Base-by-base conservation (phyloP, 352 stramenopile species). In the Thraustochytrium sp. region DNA sequence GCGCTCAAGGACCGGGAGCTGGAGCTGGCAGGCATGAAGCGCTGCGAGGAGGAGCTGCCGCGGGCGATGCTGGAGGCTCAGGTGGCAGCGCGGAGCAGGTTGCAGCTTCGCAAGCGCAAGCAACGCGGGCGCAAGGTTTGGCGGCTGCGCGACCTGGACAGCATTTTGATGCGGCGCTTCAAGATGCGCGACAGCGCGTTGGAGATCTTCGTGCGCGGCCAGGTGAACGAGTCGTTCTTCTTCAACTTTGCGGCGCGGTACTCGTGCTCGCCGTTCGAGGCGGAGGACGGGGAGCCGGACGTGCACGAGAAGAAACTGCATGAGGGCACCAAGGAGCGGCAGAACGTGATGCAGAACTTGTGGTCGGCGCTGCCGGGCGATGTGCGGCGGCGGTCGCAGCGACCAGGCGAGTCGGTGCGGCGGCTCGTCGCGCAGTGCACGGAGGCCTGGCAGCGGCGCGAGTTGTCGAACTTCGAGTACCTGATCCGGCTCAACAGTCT, bases 401-500 rank as follows among this genome's bases (percentile, higher is more conserved):
- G 68, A 37, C 46, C 68, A 26, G 53, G 53, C 21, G 68, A 80
- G 44, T 44, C 68, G 34, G 53, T 34, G 23, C 42, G 44, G 21
- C 36, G 48, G 23, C 38, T 80, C 13, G 68, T 80, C 44, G 44
- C 23, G 9, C 46, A 26, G 23, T 80, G 63, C 44, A 80, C 68
- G 37, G 31, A 63, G 31, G n/a, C 11, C 8, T 97, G 93, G 92
- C 82, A 80, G 1, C 88, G 89, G 80, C 85, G 91, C 65, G 89
- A 91, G 82, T 92, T 97, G 40, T 91, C 86, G 55, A 96, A 95
- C 76, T 98, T 98, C 82, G 96, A 98, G 73, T 99, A 98, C 84
- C 88, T 98, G 23, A 95, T 98, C 85, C 91, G 96, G 84, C 90
- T 98, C 37, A 98, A 98, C 87, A 95, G 93, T 3, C 90, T 98